Conservation (phyloP, 129 eudicot species). For the Flaveria bidentis region DNA sequence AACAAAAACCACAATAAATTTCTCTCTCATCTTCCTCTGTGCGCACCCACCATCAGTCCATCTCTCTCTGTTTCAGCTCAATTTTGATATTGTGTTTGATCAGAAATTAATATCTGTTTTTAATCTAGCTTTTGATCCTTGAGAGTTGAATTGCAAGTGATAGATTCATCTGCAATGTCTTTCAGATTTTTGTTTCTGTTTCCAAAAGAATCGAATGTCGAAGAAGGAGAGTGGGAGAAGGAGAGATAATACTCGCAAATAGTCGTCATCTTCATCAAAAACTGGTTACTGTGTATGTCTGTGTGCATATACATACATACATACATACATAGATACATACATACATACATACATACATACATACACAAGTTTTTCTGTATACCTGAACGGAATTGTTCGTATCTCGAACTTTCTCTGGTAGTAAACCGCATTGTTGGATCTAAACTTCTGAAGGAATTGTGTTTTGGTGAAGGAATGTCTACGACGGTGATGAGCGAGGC, state of each 20-base stretch:
- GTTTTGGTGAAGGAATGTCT: constrained; percentile 39
- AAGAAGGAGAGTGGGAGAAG: not conserved
- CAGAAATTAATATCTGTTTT: not conserved
- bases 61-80: constrained; percentile 13
- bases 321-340: too few species aligned
- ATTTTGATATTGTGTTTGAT: not conserved
- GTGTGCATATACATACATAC: not conserved
- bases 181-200: not conserved
- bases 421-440: too few species aligned
- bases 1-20: constrained; percentile 8
- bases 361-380: too few species aligned
- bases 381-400: too few species aligned
- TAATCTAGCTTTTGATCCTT: not conserved
- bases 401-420: too few species aligned
- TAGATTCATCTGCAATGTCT: constrained; percentile 41
- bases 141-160: not conserved
- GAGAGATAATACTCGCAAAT: not conserved
- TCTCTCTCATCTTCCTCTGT: too few species aligned
- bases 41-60: not conserved
- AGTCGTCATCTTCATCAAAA: too few species aligned
- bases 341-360: not conserved
- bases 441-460: not conserved
- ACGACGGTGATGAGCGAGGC: constrained; percentile 52
- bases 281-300: too few species aligned
- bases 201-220: not conserved